phyloP scores from a whole-genome alignment of 2,329 filamentous ascomycete genomes.

The Neonectria coccinea region DNA sequence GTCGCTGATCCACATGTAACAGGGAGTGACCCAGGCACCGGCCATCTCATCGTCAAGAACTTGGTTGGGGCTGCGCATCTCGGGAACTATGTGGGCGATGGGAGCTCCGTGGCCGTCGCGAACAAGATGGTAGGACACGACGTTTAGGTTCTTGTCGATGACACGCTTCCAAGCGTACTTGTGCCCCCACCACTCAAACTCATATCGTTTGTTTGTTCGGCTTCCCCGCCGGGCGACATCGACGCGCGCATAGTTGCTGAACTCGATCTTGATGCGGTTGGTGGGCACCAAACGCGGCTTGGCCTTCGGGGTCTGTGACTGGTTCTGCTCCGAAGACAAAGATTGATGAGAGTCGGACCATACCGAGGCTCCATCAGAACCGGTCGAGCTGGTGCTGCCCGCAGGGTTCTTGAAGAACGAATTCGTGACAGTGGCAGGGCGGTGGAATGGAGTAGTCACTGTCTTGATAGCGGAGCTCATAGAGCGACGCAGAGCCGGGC shows the following conservation, averaged over 20 bases:
- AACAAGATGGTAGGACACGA: constrained; percentile 83
- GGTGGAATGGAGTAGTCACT: constrained; percentile 53
- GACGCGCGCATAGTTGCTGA: constrained; percentile 96
- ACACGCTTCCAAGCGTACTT: constrained; percentile 86
- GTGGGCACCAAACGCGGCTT: constrained; percentile 65
- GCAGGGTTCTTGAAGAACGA: constrained; percentile 40
- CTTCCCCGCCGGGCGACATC: constrained; percentile 78
- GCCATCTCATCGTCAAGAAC: constrained; percentile 77
- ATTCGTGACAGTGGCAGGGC: constrained; percentile 40
- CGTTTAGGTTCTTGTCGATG: constrained; percentile 74
- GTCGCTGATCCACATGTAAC: constrained; percentile 91
- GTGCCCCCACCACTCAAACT: constrained; percentile 94
- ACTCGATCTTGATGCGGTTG: constrained; percentile 89
- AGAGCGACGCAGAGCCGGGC: constrained; percentile 61
- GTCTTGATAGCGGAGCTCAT: constrained; percentile 60
- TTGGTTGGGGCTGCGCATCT: constrained; percentile 78
- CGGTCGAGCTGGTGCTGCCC: constrained; percentile 27
- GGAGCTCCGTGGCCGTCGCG: constrained; percentile 71
- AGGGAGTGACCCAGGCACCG: constrained; percentile 91
- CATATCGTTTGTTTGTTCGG: constrained; percentile 79
- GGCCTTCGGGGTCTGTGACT: constrained; percentile 45
- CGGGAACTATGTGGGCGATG: constrained; percentile 87
- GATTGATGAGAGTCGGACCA: constrained; percentile 43
- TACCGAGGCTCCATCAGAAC: constrained; percentile 40
- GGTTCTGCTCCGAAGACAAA: constrained; percentile 30